phyloP scores from a whole-genome alignment of 495 filamentous ascomycete genomes.

The Aspergillus hancockii region DNA sequence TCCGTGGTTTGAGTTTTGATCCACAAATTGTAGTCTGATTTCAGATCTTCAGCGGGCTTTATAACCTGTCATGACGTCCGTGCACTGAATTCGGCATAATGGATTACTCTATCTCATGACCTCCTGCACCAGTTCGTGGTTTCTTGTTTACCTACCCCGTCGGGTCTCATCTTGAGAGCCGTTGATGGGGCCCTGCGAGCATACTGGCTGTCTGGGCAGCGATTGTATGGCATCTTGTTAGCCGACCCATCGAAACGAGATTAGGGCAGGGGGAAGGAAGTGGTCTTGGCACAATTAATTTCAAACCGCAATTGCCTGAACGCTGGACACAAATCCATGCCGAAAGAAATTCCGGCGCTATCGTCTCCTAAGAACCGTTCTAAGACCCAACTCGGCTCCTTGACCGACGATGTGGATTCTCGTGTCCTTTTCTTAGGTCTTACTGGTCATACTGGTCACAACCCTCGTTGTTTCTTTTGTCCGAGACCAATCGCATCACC shows the following conservation, averaged over 20 bases:
- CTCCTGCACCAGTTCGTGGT: neutral
- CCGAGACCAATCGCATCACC: neutral
- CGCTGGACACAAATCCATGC: neutral
- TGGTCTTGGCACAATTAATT: neutral
- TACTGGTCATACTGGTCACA: too few species aligned
- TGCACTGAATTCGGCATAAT: neutral
- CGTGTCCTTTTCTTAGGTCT: neutral
- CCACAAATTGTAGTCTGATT: neutral
- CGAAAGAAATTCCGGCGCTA: neutral
- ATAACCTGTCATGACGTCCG: neutral
- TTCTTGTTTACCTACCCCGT: neutral
- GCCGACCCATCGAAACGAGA: neutral
- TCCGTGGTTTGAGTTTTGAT: neutral
- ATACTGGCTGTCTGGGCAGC: neutral
- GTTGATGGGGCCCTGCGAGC: neutral
- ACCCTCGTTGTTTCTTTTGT: neutral
- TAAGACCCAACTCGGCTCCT: neutral
- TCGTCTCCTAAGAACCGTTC: neutral
- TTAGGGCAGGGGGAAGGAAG: neutral
- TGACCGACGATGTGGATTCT: neutral
- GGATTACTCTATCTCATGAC: neutral
- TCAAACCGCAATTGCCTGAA: neutral
- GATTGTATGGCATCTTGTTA: neutral
- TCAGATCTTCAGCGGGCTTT: neutral
- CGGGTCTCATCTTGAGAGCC: neutral